A percentile compares a stretch with the other conserved stretches of the same genome.
These are phyloP conservation scores for Bothia castanella DNA, from an alignment of 1,284 basidiomycete species.

Conservation along the genomic window DNA sequence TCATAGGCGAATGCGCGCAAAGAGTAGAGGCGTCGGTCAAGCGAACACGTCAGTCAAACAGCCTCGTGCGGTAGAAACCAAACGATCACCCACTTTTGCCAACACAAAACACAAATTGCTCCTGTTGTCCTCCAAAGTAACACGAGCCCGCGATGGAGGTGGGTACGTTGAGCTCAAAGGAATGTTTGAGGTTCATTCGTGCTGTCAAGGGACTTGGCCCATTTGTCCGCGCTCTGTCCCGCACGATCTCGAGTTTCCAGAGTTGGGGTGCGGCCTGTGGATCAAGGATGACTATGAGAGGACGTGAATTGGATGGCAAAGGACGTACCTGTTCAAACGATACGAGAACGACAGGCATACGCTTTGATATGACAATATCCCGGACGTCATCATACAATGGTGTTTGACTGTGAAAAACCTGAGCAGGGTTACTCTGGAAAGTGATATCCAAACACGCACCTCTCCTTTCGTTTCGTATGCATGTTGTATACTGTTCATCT, in stretches of 20 bases:
- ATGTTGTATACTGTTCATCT: conserved; percentile 61
- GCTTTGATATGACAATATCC: conserved; percentile 62
- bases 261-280: conserved; percentile 74
- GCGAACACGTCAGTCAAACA: no score
- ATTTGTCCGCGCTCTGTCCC: conserved; percentile 39
- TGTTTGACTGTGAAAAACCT: conserved; percentile 71
- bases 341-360: conserved; percentile 57
- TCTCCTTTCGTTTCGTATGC: conserved; percentile 60
- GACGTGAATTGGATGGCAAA: no score
- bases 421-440: no score
- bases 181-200: conserved; percentile 57
- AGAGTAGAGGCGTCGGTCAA: no score
- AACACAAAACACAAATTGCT: conserved; percentile 71
- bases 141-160: conserved; percentile 76
- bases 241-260: conserved; percentile 69
- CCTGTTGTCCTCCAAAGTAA: conserved; percentile 72
- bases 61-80: no score
- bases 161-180: conserved; percentile 63
- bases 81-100: conserved; percentile 55
- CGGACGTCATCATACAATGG: conserved; percentile 74
- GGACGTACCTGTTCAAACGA: conserved; percentile 50
- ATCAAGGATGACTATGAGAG: no score
- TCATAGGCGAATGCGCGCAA: neutral
- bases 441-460: no score
- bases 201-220: conserved; percentile 34